Evolutionary conservation across 176 grass and related monocot genomes (phyloP), one percentile per base, ranked within the genome.

Genomic region (Canna indica): DNA sequence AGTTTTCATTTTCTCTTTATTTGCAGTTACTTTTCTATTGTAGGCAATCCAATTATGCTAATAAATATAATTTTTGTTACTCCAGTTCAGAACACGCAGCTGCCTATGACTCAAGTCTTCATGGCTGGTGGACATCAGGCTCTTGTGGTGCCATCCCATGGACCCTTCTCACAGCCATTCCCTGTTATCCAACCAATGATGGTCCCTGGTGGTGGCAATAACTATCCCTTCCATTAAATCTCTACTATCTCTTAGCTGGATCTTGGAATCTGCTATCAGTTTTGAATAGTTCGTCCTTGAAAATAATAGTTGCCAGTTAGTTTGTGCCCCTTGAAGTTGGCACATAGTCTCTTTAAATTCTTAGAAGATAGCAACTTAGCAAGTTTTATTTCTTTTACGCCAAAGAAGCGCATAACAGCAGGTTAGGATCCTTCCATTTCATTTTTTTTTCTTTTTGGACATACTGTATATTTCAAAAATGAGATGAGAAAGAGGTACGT

Each of bases 111-210:
- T 5, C 80, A 80, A 15, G 74, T 42, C 7, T 48, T 83, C 39
- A 74, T 85, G 78, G 65, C 80, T 57, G 82, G 80, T 63, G 83
- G 80, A 57, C 83, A 78, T 71, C 59, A 83, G 66, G 77, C 73
- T 66, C 45, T 86, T 77, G 36, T 83, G 70, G 52, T 72, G 29
- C 70, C 77, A 27, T 80, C 74, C 77, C 80, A 78, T 69, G 70
- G 67, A 47, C 71, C 83, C 1, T 56, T 81, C 73, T 71, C 82
- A 66, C 87, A 86, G 70, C 77, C 77, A 3, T 86, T 83, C 70
- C 74, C 85, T 35, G 66, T 66, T n/a, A 46, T 83, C 73, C 80
- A 72, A 39, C 83, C 83, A 16, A 78, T 90, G 16, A 75, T 78
- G 70, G 73, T 86, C 45, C 83, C 87, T 80, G 66, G 74, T 64